Evolutionary conservation across 345 rosid species (phyloP), one percentile per base, ranked within the genome.

Genomic region (Isatis tinctoria): DNA sequence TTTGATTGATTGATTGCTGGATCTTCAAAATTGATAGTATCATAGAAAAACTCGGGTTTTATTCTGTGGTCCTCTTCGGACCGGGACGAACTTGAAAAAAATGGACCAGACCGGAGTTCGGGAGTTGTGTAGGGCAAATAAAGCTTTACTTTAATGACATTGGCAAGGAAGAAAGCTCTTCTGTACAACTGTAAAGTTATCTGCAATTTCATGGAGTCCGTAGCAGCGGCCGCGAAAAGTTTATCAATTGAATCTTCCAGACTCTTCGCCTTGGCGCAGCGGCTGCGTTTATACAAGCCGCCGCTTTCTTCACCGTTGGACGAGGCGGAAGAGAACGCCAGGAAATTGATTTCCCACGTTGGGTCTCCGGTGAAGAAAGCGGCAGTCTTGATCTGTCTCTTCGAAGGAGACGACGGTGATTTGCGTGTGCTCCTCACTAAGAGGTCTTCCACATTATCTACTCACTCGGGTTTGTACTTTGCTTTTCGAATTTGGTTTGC

Each of bases 401-500:
- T 88, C 36, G 88, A 88, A 82, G 97, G 95, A 11, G 87, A 86
- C 59, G 77, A 67, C 33, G 94, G 96, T 64, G 98, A 87, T 57
- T 77, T 85, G 77, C 88, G 96, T 57, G 94, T 91, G 44, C 69
- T 93, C 36, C 82, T 93, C 77, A 93, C 97, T 22, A 91, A 88
- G 85, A 84, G 97, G 76, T 83, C 97, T 18, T 85, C 92, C 8
- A 41, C 74, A 43, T 33, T 89, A 82, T 86, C 96, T 63, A 82
- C 89, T 69, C 92, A 89, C 77, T 83, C 97, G 2, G 96, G 97
- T 90, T 63, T 63, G 88, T 83, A 33, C 22, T 63, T 33, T n/a
- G 41, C 67, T 60, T 66, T 59, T 57, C 11, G 2, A 28, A 41
- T 30, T 5, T 28, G 26, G 39, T 32, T 77, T 54, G 60, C 7